A percentile compares a stretch with the other conserved stretches of the same genome.
Conservation (phyloP, 805 yeast species). For the Ogataea zsoltii region DNA sequence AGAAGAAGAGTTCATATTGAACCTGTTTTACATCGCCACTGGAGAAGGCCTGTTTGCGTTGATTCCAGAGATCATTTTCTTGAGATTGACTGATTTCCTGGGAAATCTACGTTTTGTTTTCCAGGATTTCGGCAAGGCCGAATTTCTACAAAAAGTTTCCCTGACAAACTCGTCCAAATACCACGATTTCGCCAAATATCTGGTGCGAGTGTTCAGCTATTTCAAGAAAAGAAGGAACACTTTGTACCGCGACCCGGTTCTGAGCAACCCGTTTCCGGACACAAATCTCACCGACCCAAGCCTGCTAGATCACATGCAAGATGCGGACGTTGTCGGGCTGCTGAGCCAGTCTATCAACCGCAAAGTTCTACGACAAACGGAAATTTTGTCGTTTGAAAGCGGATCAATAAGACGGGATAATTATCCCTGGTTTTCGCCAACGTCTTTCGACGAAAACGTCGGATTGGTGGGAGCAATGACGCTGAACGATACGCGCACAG, state of each 20-base stretch:
- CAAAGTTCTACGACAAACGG: not conserved
- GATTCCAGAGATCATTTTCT: conserved; percentile 20
- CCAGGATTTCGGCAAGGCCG: conserved; percentile 17
- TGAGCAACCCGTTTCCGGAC: conserved; percentile 9
- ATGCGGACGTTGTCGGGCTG: not conserved
- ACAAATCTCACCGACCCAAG: not conserved
- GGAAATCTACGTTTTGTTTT: conserved; percentile 15
- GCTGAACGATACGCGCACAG: not conserved
- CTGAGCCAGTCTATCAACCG: not conserved
- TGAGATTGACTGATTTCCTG: conserved; percentile 20
- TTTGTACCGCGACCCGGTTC: conserved; percentile 10
- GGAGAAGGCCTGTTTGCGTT: conserved; percentile 24
- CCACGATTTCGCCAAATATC: conserved; percentile 11
- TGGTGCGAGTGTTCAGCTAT: conserved; percentile 17
- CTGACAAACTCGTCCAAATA: not conserved
- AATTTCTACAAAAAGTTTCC: conserved; percentile 6
- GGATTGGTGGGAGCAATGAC: not conserved
- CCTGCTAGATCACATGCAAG: not conserved
- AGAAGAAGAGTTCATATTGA: conserved; percentile 17
- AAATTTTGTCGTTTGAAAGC: not conserved
- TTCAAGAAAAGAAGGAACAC: conserved; percentile 18
- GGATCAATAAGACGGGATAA: not conserved
- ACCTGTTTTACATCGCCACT: conserved; percentile 19
- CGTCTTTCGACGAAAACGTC: not conserved
- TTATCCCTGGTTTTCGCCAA: not conserved